Conservation (phyloP, 306 rosid species). For the Fragaria ananassa region DNA sequence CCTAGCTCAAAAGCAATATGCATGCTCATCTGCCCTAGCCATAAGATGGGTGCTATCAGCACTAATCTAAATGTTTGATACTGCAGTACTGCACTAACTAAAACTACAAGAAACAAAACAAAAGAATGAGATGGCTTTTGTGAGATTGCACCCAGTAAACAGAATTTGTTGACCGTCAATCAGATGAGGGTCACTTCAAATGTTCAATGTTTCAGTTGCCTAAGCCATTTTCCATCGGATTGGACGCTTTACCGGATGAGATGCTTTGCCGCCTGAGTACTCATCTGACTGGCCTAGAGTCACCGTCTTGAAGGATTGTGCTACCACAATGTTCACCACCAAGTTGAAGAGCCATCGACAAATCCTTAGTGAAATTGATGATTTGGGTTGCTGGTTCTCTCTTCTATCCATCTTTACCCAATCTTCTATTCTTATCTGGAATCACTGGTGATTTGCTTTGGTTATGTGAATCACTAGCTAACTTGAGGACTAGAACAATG, state of each 20-base stretch:
- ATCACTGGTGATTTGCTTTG: background rate
- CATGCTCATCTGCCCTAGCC: background rate
- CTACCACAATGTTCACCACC: background rate
- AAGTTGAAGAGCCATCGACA: slow-evolving; percentile 7
- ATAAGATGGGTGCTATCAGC: background rate
- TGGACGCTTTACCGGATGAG: background rate
- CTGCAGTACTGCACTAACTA: too few species aligned
- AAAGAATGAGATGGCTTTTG: too few species aligned
- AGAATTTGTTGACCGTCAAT: background rate
- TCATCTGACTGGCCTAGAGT: slow-evolving; percentile 17
- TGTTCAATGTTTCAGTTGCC: background rate
- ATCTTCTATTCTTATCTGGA: background rate
- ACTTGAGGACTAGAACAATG: background rate
- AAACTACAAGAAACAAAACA: background rate
- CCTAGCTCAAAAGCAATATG: background rate
- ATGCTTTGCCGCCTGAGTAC: background rate
- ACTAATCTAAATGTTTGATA: background rate
- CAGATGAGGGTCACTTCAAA: background rate
- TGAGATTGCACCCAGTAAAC: background rate
- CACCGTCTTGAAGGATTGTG: slow-evolving; percentile 22
- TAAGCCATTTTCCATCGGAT: background rate
- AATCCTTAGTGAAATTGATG: background rate
- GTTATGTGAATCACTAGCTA: background rate
- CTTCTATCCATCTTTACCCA: background rate
- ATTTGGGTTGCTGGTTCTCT: background rate